Evolutionary conservation across 257 asterid genomes (phyloP), one percentile per base, ranked within the genome.

Genomic region (Gentiana macrophylla): DNA sequence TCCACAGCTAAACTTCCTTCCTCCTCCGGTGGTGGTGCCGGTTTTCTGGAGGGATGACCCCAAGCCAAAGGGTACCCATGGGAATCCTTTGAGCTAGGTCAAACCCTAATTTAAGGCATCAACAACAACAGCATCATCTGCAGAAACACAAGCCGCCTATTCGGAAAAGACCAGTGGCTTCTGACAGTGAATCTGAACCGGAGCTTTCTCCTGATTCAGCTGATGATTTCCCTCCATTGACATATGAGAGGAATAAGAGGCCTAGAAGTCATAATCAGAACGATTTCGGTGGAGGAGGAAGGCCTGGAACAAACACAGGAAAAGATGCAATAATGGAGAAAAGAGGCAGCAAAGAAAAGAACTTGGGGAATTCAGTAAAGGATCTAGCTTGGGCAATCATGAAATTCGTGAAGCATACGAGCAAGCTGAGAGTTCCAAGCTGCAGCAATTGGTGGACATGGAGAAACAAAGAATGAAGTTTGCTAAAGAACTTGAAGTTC

Each of bases 381-480:
- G 90, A 83, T 55, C 55, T 88, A 52, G 76, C 84, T 3, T 63
- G 63, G 57, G 86, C 95, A 1, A 78, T 88, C 44, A 37, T 80
- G 63, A 80, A 72, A 65, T 79, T 88, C 4, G 95, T 43, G 97
- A 85, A 75, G 86, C 86, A 0, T 88, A 84, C 10, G 94, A 82
- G 75, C 81, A 76, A 56, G 84, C 86, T 0, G 97, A 88, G 77
- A 83, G 74, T 1, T 80, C 78, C 3, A 88, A 84, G 68, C 58
- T 84, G 72, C 77, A 79, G 77, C 97, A 88, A 66, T 48, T 79
- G 80, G 79, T 85, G 70, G 97, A 88, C 72, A 77, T 83, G 77
- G 97, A 85, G 81, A 88, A 85, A 78, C 86, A 82, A 68, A 85
- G 97, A 78, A 88, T 85, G 95, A 79, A 80, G 72, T 81, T 85